phyloP scores from a whole-genome alignment of 2,329 filamentous ascomycete species.

The Cytospora mali region DNA sequence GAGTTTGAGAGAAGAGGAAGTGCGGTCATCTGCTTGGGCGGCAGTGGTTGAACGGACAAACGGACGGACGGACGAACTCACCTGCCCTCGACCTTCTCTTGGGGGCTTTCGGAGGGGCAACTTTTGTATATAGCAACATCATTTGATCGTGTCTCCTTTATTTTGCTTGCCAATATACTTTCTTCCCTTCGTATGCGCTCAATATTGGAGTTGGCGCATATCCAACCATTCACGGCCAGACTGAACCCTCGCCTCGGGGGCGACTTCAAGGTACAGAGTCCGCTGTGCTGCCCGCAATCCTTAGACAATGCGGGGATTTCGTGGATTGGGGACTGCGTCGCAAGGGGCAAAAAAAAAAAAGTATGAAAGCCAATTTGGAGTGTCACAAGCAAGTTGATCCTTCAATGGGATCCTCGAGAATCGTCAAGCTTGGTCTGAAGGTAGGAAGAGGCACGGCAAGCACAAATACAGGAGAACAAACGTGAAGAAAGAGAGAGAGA shows the following conservation, averaged over 20 bases:
- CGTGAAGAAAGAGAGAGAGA: background rate
- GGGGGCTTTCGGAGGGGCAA: conserved; percentile 59
- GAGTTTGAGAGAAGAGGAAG: conserved; percentile 5
- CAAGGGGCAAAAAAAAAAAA: conserved; percentile 8
- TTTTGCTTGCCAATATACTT: background rate
- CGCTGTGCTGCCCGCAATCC: too few relatives aligned
- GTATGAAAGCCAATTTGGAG: background rate
- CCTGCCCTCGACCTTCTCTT: conserved; percentile 63
- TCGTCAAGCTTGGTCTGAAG: background rate
- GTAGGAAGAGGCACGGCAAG: background rate
- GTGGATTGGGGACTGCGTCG: conserved; percentile 14
- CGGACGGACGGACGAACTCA: conserved; percentile 41
- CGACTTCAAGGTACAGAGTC: background rate
- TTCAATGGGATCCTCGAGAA: background rate
- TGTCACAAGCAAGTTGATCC: conserved; percentile 8
- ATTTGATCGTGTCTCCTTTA: conserved; percentile 25
- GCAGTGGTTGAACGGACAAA: conserved; percentile 11
- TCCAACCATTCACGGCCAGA: background rate
- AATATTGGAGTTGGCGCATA: background rate
- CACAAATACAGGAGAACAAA: background rate
- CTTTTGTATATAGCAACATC: conserved; percentile 63
- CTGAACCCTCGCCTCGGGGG: background rate
- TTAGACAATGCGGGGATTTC: conserved; percentile 3
- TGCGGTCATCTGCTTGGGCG: too few relatives aligned
- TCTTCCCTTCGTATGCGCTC: background rate